A percentile compares a stretch with the other conserved stretches of the same genome.
phyloP scores from a whole-genome alignment of 352 stramenopile genomes.

The Phytophthora chlamydospora region DNA sequence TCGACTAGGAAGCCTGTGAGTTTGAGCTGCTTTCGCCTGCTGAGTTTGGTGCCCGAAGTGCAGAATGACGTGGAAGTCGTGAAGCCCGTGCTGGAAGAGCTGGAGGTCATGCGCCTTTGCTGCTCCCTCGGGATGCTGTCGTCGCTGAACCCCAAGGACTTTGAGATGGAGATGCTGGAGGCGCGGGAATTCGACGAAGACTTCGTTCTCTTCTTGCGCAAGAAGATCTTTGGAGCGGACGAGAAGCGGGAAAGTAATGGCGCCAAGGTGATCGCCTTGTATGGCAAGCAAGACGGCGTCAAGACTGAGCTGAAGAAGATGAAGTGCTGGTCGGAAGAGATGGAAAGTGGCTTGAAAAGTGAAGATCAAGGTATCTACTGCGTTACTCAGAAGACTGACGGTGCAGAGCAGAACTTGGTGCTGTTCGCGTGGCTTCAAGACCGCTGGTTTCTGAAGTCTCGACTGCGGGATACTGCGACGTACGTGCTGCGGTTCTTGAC shows the following conservation, averaged over 20 bases:
- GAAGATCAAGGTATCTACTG: slow-evolving; percentile 71
- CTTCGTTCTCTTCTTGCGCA: slow-evolving; percentile 61
- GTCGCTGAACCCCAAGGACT: slow-evolving; percentile 54
- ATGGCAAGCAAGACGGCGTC: slow-evolving; percentile 66
- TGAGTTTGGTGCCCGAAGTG: slow-evolving; percentile 55
- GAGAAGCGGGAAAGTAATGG: slow-evolving; percentile 7
- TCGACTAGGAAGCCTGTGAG: slow-evolving; percentile 30
- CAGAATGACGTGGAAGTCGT: slow-evolving; percentile 77
- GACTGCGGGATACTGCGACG: slow-evolving; percentile 64
- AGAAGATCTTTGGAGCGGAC: slow-evolving; percentile 45
- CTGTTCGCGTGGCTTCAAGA: slow-evolving; percentile 73
- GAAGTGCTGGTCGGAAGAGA: slow-evolving; percentile 50
- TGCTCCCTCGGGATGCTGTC: slow-evolving; percentile 57
- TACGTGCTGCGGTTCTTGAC: slow-evolving; percentile 77
- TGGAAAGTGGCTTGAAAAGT: slow-evolving; percentile 40
- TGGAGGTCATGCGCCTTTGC: slow-evolving; percentile 73
- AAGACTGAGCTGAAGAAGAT: slow-evolving; percentile 44
- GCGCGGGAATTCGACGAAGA: slow-evolving; percentile 68
- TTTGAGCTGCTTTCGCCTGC: slow-evolving; percentile 56
- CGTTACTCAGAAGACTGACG: slow-evolving; percentile 15
- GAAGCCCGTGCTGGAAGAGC: slow-evolving; percentile 70
- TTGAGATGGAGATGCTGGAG: slow-evolving; percentile 59
- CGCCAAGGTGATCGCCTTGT: slow-evolving; percentile 53
- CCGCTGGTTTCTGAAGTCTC: slow-evolving; percentile 41
- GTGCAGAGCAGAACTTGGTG: slow-evolving; percentile 29